A percentile compares a stretch with the other conserved stretches of the same genome.
Evolutionary conservation across 2,329 filamentous ascomycete genomes (phyloP).

Genomic region (Neocatenulostroma microsporum): DNA sequence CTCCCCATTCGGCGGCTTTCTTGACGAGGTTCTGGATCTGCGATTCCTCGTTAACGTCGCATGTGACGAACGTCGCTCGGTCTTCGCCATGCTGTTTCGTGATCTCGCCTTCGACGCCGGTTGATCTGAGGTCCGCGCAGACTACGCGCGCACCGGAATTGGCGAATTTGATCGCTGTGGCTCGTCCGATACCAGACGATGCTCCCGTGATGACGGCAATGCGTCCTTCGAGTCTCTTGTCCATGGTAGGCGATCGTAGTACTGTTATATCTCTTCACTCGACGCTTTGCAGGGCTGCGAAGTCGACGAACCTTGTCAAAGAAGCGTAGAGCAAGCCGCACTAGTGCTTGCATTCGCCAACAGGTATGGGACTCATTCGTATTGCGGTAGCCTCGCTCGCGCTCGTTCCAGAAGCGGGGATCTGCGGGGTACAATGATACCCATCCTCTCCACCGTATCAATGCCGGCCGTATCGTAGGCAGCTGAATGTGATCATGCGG

Average conservation of each 20-base stretch:
- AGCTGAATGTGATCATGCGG: too few species aligned
- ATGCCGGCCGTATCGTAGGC: too few species aligned
- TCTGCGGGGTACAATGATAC: too few species aligned
- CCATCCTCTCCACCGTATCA: too few species aligned
- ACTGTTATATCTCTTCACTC: too few species aligned
- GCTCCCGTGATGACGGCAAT: slow-evolving; percentile 24
- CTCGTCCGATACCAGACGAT: slow-evolving; percentile 21
- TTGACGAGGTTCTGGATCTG: slow-evolving; percentile 18
- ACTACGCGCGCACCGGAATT: slow-evolving; percentile 20
- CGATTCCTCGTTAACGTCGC: slow-evolving; percentile 20
- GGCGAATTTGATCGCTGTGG: slow-evolving; percentile 22
- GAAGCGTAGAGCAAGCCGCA: too few species aligned
- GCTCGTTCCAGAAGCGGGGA: too few species aligned
- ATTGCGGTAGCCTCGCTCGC: too few species aligned
- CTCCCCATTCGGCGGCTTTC: slow-evolving; percentile 19
- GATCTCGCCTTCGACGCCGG: slow-evolving; percentile 17
- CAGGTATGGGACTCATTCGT: too few species aligned
- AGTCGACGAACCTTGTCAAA: too few species aligned
- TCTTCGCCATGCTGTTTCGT: slow-evolving; percentile 15
- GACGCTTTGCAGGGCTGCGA: too few species aligned
- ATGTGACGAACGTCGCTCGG: slow-evolving; percentile 17
- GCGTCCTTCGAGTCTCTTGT: slow-evolving; percentile 17
- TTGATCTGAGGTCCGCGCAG: slow-evolving; percentile 19
- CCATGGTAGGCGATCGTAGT: slow-evolving; percentile 9
- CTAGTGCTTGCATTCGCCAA: too few species aligned